Evolutionary conservation across 2,329 filamentous ascomycete species (phyloP).

Genomic region (Pyrenophora seminiperda): DNA sequence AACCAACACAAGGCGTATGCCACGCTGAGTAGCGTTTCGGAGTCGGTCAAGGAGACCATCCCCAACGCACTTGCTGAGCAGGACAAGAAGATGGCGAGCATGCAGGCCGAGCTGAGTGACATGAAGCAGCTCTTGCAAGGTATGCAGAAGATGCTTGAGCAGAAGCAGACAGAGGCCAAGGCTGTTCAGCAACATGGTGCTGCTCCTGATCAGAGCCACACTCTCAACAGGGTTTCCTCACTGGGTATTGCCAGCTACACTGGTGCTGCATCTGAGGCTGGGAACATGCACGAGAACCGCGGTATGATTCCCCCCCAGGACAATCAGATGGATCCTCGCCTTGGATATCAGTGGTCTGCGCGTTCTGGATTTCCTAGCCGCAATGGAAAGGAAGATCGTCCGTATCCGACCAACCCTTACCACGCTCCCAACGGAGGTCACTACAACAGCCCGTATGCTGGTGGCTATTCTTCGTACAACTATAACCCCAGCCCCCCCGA

Average conservation of each 20-base stretch:
- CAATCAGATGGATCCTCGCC: constrained; percentile 19
- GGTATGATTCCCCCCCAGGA: constrained; percentile 20
- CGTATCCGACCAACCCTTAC: constrained; percentile 32
- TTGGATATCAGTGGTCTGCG: constrained; percentile 24
- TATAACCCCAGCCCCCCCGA: constrained; percentile 22
- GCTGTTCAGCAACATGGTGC: constrained; percentile 2
- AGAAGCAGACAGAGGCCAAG: constrained; percentile 20
- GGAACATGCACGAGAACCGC: constrained; percentile 16
- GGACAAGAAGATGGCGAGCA: constrained; percentile 26
- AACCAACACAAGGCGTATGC: constrained; percentile 21
- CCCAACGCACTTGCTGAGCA: constrained; percentile 31
- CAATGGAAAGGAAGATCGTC: constrained; percentile 30
- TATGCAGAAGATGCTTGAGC: constrained; percentile 32
- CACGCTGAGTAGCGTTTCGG: constrained; percentile 35
- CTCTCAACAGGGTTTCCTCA: constrained; percentile 24
- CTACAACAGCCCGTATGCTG: constrained; percentile 25
- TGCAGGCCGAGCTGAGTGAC: constrained; percentile 34
- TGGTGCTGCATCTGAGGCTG: constrained; percentile 16
- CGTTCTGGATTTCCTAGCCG: constrained; percentile 20
- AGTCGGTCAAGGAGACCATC: constrained; percentile 35
- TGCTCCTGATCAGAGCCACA: constrained; percentile 3
- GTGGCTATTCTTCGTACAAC: constrained; percentile 23
- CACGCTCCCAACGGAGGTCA: constrained; percentile 19
- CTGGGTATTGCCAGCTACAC: constrained; percentile 29
- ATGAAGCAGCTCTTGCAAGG: constrained; percentile 33